Base-by-base conservation (phyloP, 352 stramenopile species). In the Globisporangium yorkense region DNA sequence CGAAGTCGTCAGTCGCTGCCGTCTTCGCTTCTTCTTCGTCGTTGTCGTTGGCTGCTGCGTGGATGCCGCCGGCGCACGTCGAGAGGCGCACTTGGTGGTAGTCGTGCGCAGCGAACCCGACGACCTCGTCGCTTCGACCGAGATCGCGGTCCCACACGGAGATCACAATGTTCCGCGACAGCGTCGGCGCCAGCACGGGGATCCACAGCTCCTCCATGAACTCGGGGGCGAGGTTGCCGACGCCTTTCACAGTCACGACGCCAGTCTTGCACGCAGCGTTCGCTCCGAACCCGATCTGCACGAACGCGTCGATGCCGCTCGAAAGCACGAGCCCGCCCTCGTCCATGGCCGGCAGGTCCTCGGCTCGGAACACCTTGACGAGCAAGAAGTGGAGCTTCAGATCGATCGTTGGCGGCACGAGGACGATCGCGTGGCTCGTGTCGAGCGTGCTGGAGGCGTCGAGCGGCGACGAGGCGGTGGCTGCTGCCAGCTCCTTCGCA, bases 201-300 rank as follows among this genome's bases (percentile, higher is more conserved):
- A 97, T 75, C 88, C 88, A 97, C 7, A 97, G 43, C 57, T 95
- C 80, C 50, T 95, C 85, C 7, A 86, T 64, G 48, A 92, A 89
- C 47, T 84, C 79, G 0, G 77, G 73, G 9, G 73, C 37, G 9
- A 92, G 62, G 27, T 78, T 71, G 1, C 64, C 55, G 5, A 52
- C 51, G 2, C 79, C 83, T 67, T 89, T 89, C 29, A 89, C 72
- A 0, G 76, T 91, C 0, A 89, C 65, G 9, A 87, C 76, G 0
- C 66, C 75, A 3, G 71, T 80, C 51, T 75, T 72, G 37, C 77
- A 84, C 0, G 65, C 61, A 0, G 55, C 33, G 46, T 87, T 82
- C 0, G 72, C 68, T 0, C 65, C 82, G 65, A 95, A 96, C 0
- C 74, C 72, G 5, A 92, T 72, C 59, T 89, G 73, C 1, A 95